phyloP scores from a whole-genome alignment of 2,329 filamentous ascomycete genomes.

The Cladosporium sphaerospermum region DNA sequence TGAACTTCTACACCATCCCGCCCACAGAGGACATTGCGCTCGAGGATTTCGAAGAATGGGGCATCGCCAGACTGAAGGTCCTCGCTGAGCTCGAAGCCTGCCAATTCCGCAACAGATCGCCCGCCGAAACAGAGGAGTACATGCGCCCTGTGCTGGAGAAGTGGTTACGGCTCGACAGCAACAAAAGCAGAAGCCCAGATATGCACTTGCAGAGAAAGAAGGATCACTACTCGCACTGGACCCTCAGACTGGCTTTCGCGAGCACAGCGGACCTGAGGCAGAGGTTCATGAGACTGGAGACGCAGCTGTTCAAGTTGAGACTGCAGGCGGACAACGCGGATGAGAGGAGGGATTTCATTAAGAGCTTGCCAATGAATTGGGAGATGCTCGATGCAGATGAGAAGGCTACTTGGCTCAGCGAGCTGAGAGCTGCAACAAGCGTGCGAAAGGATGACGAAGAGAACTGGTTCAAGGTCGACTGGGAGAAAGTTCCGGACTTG shows the following conservation, averaged over 20 bases:
- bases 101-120: conserved; percentile 83
- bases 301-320: conserved; percentile 78
- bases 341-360: conserved; percentile 72
- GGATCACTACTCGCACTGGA: conserved; percentile 98
- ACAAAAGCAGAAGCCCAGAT: conserved; percentile 55
- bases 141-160: conserved; percentile 85
- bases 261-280: conserved; percentile 83
- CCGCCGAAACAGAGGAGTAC: conserved; percentile 73
- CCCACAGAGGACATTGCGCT: conserved; percentile 92
- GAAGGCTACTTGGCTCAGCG: conserved; percentile 57
- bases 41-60: conserved; percentile 98
- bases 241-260: conserved; percentile 85
- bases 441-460: conserved; percentile 62
- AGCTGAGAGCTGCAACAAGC: conserved; percentile 55
- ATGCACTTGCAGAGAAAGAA: conserved; percentile 74
- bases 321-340: conserved; percentile 68
- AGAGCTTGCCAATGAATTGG: conserved; percentile 73
- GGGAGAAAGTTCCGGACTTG: conserved; percentile 85
- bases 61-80: conserved; percentile 82
- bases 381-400: conserved; percentile 76
- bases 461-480: conserved; percentile 93
- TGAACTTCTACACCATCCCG: conserved; percentile 86
- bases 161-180: conserved; percentile 72
- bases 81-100: conserved; percentile 88
- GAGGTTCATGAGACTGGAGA: conserved; percentile 80